Evolutionary conservation across 768 basidiomycete genomes (phyloP), one percentile per base, ranked within the genome.

Genomic region (Termitomyces sp.): DNA sequence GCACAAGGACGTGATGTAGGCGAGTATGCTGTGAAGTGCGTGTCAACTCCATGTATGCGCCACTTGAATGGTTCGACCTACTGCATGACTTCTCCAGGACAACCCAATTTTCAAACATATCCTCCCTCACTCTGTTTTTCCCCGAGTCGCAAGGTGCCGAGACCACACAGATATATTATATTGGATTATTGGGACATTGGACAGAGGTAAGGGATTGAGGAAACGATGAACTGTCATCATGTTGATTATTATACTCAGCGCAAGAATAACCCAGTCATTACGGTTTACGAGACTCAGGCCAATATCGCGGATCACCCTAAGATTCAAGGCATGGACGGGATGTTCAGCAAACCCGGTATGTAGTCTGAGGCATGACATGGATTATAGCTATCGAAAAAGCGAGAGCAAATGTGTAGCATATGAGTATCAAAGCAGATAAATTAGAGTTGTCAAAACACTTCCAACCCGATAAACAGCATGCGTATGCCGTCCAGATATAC

Each of bases 301-400:
- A 94, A 94, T 65, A 77, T 90, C 35, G 90, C 92, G 1, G 95
- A 96, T 70, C 95, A 96, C 66, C 81, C 86, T 62, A 94, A 92
- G 75, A 90, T 94, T 52, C 87, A 86, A 68, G 92, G 92, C n/a
- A 87, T 83, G 49, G 87, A 88, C 39, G 85, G 86, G 9, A 79
- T 77, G 62, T 78, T 84, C 64, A 84, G 74, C 62, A 71, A 78
- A 40, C 78, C 85, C 7, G 80, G 80, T 50, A 64, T 65, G 56
- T 73, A 66, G 67, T 32, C 52, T 18, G 22, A 55, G 15, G 35
- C 38, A 55, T 36, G 32, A 46, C 20, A 51, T 55, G 50, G 24
- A 60, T 55, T 54, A 64, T 64, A 57, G 32, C 53, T 55, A 38
- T 36, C 12, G 32, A 57, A 40, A 15, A 55, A 36, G 49, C 9